These are phyloP conservation scores for Diplocarpon mali DNA, from an alignment of 2,329 filamentous ascomycete species.

Conservation along the genomic window DNA sequence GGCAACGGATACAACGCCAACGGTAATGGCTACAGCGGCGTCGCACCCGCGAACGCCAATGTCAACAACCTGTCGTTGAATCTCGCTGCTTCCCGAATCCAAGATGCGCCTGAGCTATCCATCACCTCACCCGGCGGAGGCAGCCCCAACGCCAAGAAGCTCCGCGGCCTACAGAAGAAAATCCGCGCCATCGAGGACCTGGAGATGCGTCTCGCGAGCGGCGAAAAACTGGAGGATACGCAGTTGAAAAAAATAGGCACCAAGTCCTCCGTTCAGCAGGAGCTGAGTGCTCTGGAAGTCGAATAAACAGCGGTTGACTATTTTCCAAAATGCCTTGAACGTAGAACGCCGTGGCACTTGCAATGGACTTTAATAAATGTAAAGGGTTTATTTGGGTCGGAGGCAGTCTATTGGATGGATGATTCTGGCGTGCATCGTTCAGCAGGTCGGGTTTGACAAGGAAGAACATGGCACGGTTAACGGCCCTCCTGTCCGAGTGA, in stretches of 20 bases:
- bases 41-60: constrained; percentile 7
- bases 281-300: constrained; percentile 46
- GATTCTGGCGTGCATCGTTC: too few relatives aligned
- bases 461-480: too few relatives aligned
- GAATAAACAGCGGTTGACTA: constrained; percentile 6
- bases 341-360: too few relatives aligned
- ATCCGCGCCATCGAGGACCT: constrained; percentile 94
- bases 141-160: constrained; percentile 82
- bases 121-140: constrained; percentile 44
- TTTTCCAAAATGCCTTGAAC: too few relatives aligned
- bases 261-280: constrained; percentile 72
- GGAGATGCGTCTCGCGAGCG: constrained; percentile 88
- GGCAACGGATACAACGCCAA: constrained; percentile 24
- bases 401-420: too few relatives aligned
- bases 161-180: constrained; percentile 90
- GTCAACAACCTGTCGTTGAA: constrained; percentile 28
- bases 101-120: constrained; percentile 35
- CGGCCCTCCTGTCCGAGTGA: too few relatives aligned
- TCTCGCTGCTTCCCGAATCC: constrained; percentile 18
- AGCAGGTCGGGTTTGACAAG: too few relatives aligned
- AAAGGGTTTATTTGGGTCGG: too few relatives aligned
- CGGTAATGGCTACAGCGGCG: constrained; percentile 18
- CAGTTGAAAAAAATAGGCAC: constrained; percentile 97
- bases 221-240: constrained; percentile 95
- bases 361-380: too few relatives aligned